These are phyloP conservation scores for Astrocystis sublimbata DNA, from an alignment of 495 filamentous ascomycete genomes.

Conservation along the genomic window DNA sequence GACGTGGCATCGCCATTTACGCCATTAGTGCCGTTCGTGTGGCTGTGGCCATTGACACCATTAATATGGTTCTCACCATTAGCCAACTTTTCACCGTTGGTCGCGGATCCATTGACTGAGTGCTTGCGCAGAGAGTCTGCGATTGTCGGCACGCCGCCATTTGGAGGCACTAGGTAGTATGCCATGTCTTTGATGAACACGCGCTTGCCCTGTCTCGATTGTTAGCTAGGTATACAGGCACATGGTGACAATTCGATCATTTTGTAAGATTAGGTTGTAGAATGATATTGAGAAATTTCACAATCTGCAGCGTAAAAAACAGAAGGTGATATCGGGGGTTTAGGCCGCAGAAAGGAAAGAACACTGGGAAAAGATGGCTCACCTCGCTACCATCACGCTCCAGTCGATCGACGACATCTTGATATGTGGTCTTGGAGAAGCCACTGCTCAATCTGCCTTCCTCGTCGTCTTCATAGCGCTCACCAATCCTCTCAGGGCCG, in stretches of 20 bases:
- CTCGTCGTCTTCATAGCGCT: constrained; percentile 73
- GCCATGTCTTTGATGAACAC: constrained; percentile 98
- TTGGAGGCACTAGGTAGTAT: constrained; percentile 80
- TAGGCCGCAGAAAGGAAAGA: constrained; percentile 10
- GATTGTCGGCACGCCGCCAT: constrained; percentile 63
- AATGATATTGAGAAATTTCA: background rate
- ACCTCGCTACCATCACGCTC: constrained; percentile 63
- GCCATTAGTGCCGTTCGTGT: constrained; percentile 22
- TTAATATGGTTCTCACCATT: constrained; percentile 19
- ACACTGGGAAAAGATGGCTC: constrained; percentile 16
- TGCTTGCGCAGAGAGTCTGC: constrained; percentile 74
- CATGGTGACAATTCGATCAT: background rate
- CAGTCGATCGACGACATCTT: constrained; percentile 71
- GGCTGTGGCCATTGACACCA: constrained; percentile 25
- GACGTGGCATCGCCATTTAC: constrained; percentile 25
- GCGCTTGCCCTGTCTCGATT: constrained; percentile 66
- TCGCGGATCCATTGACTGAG: constrained; percentile 39
- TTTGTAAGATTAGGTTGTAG: background rate
- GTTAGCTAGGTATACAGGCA: constrained; percentile 11
- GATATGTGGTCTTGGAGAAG: constrained; percentile 74
- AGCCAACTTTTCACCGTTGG: constrained; percentile 25
- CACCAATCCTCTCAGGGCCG: constrained; percentile 80
- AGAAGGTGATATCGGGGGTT: background rate
- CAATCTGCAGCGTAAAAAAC: no score
- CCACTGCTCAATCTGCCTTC: constrained; percentile 68